Evolutionary conservation across 805 yeast species (phyloP), one percentile per base, ranked within the genome.

Genomic region (Starmerella floricola): DNA sequence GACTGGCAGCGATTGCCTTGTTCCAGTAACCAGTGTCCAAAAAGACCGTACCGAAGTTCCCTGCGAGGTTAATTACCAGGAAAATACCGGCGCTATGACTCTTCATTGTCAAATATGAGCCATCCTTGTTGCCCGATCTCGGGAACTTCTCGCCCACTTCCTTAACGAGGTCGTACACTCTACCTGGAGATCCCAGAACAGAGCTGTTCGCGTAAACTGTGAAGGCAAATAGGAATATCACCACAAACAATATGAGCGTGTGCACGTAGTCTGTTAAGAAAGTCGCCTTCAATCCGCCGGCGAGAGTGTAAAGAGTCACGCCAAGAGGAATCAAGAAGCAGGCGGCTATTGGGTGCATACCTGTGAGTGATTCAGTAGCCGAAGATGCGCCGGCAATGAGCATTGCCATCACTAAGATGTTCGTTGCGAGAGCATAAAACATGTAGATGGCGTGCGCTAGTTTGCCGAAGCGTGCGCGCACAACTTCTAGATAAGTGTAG

Each of bases 371-470:
- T 49, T 63, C 69, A 42, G 86, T 77, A 6, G 84, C 81, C 1
- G 94, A 91, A 34, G 93, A 76, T 27, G 94, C 95, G 47, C 95
- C 95, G 4, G 94, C 79, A 40, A 87, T 66, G 34, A 87, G 69
- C 95, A 85, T 85, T 3, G 93, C 94, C 24, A 94, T 84, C 45
- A 87, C 96, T 47, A 87, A 68, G 47, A 87, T 75, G 58, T 87
- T 87, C 28, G 95, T 84, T 5, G 87, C 87, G 41, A 84, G 63
- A 1, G 91, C 95, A 65, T 82, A 86, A 59, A 79, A 78, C 58
- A 82, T 66, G 41, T 45, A 62, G 4, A 62, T 56, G 13, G 59
- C 67, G 58, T 87, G 96, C 5, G 87, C 79, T 16, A 62, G 53
- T n/a, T 69, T 64, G 16, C 96, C 96, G 56, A 83, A 87, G 48